Evolutionary conservation across 2,329 filamentous ascomycete species (phyloP).

Genomic region (Cladosporium sp.): DNA sequence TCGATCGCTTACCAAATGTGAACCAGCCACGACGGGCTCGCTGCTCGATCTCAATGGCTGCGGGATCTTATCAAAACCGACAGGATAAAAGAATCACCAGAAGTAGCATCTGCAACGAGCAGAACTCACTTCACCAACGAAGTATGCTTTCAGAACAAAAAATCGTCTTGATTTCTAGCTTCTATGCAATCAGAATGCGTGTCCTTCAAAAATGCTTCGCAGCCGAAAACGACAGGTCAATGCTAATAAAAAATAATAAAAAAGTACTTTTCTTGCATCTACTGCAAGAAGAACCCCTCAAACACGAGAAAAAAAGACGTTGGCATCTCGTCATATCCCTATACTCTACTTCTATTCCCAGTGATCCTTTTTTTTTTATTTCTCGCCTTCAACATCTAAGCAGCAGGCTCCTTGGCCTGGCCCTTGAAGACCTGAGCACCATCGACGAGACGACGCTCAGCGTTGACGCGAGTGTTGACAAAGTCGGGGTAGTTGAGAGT

Average conservation of each 20-base stretch:
- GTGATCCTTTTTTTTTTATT: not conserved
- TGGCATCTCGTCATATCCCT: not conserved
- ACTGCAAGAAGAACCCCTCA: not conserved
- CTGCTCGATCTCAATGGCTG: too few species aligned
- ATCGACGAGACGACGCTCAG: slow-evolving; percentile 61
- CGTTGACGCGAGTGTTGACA: slow-evolving; percentile 76
- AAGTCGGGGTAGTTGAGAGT: slow-evolving; percentile 97
- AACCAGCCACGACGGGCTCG: too few species aligned
- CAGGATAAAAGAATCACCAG: too few species aligned
- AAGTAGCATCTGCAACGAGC: not conserved
- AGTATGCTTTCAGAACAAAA: not conserved
- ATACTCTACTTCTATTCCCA: not conserved
- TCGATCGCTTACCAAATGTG: too few species aligned
- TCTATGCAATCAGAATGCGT: not conserved
- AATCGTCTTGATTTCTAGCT: not conserved
- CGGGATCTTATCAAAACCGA: too few species aligned
- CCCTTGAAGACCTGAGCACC: slow-evolving; percentile 59
- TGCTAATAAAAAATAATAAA: not conserved
- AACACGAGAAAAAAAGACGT: not conserved
- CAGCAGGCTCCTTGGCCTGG: slow-evolving; percentile 23
- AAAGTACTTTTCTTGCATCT: not conserved
- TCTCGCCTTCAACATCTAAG: not conserved
- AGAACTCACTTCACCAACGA: not conserved
- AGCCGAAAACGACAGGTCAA: not conserved
- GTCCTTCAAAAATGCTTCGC: not conserved